These are phyloP conservation scores for Phytophthora crassamura DNA, from an alignment of 352 stramenopile species.

Conservation along the genomic window DNA sequence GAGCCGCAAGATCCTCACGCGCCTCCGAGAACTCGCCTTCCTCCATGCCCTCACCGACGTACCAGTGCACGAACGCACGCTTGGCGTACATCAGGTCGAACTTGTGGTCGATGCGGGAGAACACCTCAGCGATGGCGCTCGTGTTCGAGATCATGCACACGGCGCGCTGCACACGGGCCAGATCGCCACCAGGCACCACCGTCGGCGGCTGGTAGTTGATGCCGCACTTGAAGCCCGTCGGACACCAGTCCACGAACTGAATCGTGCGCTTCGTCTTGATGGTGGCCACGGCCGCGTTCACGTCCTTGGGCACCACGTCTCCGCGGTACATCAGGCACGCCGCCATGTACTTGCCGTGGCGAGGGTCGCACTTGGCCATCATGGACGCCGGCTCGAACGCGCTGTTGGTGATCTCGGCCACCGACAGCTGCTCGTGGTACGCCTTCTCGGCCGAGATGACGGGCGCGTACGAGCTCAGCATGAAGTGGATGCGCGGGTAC, in stretches of 20 bases:
- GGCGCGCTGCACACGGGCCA: slow-evolving; percentile 95
- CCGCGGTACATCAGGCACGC: slow-evolving; percentile 98
- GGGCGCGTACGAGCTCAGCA: slow-evolving; percentile 98
- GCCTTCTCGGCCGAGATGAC: slow-evolving; percentile 98
- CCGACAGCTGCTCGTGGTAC: slow-evolving; percentile 97
- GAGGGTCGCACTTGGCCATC: too few species aligned
- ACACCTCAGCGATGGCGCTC: slow-evolving; percentile 97
- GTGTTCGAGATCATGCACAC: slow-evolving; percentile 99
- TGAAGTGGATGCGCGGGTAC: slow-evolving; percentile 99
- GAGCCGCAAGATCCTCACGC: slow-evolving; percentile 90
- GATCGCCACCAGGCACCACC: slow-evolving; percentile 94
- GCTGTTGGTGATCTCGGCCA: slow-evolving; percentile 98
- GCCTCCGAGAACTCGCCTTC: slow-evolving; percentile 98
- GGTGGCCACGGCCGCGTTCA: slow-evolving; percentile 95
- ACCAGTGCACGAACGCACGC: slow-evolving; percentile 98
- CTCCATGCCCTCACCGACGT: slow-evolving; percentile 99
- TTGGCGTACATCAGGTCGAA: slow-evolving; percentile 99
- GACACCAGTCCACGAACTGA: slow-evolving; percentile 99
- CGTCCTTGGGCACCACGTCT: slow-evolving; percentile 93
- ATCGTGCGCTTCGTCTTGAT: slow-evolving; percentile 99
- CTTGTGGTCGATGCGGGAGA: slow-evolving; percentile 98
- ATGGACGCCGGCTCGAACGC: slow-evolving; percentile 97
- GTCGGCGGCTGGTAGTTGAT: slow-evolving; percentile 93
- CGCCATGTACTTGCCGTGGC: slow-evolving; percentile 99
- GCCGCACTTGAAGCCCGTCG: slow-evolving; percentile 97